Evolutionary conservation across 1,139 yeast species (phyloP).

Genomic region (Candida sp.): DNA sequence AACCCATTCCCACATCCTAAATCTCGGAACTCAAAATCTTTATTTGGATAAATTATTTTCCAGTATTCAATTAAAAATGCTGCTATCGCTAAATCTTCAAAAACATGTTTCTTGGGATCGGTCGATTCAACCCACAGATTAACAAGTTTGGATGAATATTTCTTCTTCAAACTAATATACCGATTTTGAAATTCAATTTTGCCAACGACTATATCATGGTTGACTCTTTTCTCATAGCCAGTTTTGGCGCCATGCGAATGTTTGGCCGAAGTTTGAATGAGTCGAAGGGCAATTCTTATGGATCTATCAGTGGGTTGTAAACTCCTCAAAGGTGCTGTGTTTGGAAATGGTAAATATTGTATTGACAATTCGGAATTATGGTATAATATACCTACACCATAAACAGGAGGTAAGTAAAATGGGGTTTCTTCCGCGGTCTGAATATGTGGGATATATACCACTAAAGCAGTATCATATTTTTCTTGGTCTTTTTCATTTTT

Average conservation of each 20-base stretch:
- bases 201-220: constrained; percentile 83
- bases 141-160: constrained; percentile 74
- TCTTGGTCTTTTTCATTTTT: constrained; percentile 11
- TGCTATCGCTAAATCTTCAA: constrained; percentile 95
- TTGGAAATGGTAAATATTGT: constrained; percentile 70
- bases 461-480: constrained; percentile 42
- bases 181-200: constrained; percentile 81
- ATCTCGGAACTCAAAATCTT: constrained; percentile 72
- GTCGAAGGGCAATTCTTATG: constrained; percentile 75
- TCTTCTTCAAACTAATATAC: constrained; percentile 77
- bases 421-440: constrained; percentile 63
- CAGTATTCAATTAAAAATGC: constrained; percentile 92
- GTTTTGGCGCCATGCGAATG: constrained; percentile 81
- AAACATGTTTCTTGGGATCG: constrained; percentile 93
- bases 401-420: constrained; percentile 81
- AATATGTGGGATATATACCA: constrained; percentile 78
- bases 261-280: constrained; percentile 74
- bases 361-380: constrained; percentile 57
- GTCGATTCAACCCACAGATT: constrained; percentile 90
- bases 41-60: constrained; percentile 47
- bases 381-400: constrained; percentile 73
- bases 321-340: constrained; percentile 21
- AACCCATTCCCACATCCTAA: constrained; percentile 96
- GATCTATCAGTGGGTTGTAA: constrained; percentile 56
- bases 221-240: constrained; percentile 86